Conservation (phyloP, 495 filamentous ascomycete genomes). For the Niebla homalea region DNA sequence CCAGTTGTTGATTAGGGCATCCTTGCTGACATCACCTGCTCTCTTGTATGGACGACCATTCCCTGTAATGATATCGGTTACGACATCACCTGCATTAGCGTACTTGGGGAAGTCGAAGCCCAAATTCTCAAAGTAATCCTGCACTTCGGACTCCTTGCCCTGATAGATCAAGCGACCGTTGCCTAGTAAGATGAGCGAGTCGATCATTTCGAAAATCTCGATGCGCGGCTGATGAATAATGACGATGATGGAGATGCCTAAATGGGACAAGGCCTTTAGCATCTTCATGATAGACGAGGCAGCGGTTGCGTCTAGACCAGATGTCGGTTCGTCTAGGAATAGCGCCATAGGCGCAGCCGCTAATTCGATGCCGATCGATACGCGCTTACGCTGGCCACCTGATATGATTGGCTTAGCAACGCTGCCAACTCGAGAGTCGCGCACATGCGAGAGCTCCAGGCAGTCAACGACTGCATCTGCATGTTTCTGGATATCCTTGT, state of each 20-base stretch:
- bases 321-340: conserved; percentile 54
- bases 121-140: conserved; percentile 30
- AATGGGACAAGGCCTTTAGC: conserved; percentile 65
- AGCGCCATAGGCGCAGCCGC: conserved; percentile 52
- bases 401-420: conserved; percentile 32
- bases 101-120: conserved; percentile 31
- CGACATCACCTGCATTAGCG: conserved; percentile 32
- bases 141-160: conserved; percentile 24
- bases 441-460: conserved; percentile 30
- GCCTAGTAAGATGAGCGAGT: conserved; percentile 31
- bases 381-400: conserved; percentile 60
- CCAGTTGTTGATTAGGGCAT: conserved; percentile 30
- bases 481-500: conserved; percentile 26
- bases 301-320: conserved; percentile 49
- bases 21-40: conserved; percentile 29
- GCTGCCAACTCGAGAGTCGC: conserved; percentile 30
- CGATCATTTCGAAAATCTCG: conserved; percentile 36
- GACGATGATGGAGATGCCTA: conserved; percentile 67
- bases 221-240: conserved; percentile 64
- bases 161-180: conserved; percentile 33
- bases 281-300: conserved; percentile 59
- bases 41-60: conserved; percentile 32
- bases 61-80: conserved; percentile 39
- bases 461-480: conserved; percentile 33
- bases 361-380: conserved; percentile 60